Evolutionary conservation across 2,329 filamentous ascomycete species (phyloP), one percentile per base, ranked within the genome.

Genomic region (Daldinia sp.): DNA sequence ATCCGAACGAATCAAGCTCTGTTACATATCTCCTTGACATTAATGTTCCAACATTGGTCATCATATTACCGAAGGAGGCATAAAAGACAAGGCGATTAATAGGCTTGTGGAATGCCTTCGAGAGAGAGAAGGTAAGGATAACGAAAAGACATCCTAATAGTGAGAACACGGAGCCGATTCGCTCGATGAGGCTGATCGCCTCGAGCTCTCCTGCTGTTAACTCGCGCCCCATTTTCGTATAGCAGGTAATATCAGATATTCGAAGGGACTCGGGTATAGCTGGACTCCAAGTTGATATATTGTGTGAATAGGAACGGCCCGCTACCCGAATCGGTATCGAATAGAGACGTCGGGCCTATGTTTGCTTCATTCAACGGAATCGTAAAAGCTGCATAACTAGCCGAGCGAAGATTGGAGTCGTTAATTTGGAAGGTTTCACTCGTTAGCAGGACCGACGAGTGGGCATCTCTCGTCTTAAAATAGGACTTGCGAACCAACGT

Each of bases 31-130:
- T 81, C 32, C 85, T 83, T 0, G 90, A 88, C 72, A 94, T 91
- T 30, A 94, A 76, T 0, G 92, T 93, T 1, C 88, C 91, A 15
- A 92, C 83, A 74, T 93, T 94, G 64, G 86, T 87, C 76, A 93
- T 81, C 70, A 94, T 82, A 72, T 96, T 96, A 7, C 92, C 92
- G 72, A 92, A 90, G 0, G 90, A 90, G 5, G 92, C 92, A 74
- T 90, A 95, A 75, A 96, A 94, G 8, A 94, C 88, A 0, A 96
- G 82, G 15, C 92, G 84, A 73, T 95, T 95, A 78, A 95, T 93
- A n/a, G 92, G 90, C 73, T 93, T 94, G 71, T 91, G 90, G 74
- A 95, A 95, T 4, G 83, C 83, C 13, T 82, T 83, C 29, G 89
- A 91, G n/a, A 77, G 76, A 27, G 85, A 77, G 72, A 94, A 95